A percentile compares a stretch with the other conserved stretches of the same genome.
phyloP scores from a whole-genome alignment of 176 grass and related monocot species.

The Oryza rufipogon region DNA sequence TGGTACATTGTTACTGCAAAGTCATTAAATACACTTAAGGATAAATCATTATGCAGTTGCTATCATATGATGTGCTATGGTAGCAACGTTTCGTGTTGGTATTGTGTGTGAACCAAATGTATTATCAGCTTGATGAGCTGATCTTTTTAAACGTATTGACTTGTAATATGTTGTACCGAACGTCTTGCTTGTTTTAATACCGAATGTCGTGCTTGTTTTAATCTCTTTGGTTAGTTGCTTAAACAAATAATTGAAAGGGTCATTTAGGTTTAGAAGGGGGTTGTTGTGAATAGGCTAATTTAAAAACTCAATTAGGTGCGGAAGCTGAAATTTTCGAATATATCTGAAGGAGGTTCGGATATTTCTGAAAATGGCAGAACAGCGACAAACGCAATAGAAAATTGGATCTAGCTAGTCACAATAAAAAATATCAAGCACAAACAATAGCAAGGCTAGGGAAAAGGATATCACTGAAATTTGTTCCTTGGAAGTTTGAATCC shows the following conservation, averaged over 20 bases:
- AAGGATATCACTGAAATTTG: too few relatives aligned
- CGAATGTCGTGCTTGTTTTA: background rate
- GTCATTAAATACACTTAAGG: background rate
- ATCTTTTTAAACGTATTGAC: background rate
- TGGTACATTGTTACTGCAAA: background rate
- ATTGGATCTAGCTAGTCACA: too few relatives aligned
- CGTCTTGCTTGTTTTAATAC: background rate
- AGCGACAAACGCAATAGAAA: too few relatives aligned
- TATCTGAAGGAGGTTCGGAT: too few relatives aligned
- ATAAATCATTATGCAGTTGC: background rate
- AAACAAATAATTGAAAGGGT: background rate
- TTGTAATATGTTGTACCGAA: background rate
- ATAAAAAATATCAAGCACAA: too few relatives aligned
- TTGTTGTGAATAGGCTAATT: too few relatives aligned
- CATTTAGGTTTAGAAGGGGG: too few relatives aligned
- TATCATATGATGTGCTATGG: background rate
- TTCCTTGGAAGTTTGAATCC: too few relatives aligned
- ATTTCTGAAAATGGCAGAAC: too few relatives aligned
- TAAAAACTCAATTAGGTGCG: too few relatives aligned
- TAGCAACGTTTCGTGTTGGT: slow-evolving; percentile 23
- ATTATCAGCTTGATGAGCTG: background rate
- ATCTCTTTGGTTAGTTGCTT: background rate
- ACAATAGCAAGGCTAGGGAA: too few relatives aligned
- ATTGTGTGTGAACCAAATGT: slow-evolving; percentile 10
- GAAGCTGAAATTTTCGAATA: too few relatives aligned